These are phyloP conservation scores for Solanum lycopersicoides DNA, from an alignment of 257 asterid genomes.

Conservation along the genomic window DNA sequence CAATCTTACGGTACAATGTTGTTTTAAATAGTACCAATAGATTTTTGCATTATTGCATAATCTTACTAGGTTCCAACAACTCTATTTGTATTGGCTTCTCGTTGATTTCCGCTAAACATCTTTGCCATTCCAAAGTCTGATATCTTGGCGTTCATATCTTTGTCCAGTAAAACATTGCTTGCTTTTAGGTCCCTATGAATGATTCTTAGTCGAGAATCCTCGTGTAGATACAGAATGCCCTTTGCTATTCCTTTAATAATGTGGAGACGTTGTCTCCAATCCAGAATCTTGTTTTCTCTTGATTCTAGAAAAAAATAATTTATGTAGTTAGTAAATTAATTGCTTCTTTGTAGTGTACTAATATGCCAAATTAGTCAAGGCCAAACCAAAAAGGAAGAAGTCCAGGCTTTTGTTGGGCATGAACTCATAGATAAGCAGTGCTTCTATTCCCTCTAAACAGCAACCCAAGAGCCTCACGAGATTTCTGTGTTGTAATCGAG, in stretches of 20 bases:
- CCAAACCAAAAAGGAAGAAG: not conserved
- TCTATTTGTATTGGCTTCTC: slow-evolving; percentile 1
- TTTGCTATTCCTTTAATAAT: not conserved
- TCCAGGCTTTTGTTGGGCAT: slow-evolving; percentile 2
- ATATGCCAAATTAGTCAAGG: not conserved
- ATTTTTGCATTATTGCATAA: too few species aligned
- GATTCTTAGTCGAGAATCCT: not conserved
- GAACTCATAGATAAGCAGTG: not conserved
- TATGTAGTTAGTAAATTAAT: not conserved
- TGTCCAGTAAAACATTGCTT: not conserved
- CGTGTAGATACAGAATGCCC: not conserved
- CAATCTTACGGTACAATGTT: not conserved
- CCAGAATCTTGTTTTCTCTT: not conserved
- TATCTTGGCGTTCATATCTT: slow-evolving; percentile 1
- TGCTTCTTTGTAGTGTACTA: not conserved
- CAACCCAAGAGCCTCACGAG: not conserved
- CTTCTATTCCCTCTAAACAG: not conserved
- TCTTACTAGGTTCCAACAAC: slow-evolving; percentile 5
- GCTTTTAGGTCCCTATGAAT: not conserved
- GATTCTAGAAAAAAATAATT: not conserved
- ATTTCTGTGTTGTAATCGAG: slow-evolving; percentile 1
- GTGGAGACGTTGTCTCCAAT: not conserved
- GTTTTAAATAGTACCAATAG: not conserved
- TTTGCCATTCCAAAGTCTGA: not conserved
- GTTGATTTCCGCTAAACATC: not conserved